Evolutionary conservation across 1,139 yeast genomes (phyloP).

Genomic region (Komagataea norvegica): DNA sequence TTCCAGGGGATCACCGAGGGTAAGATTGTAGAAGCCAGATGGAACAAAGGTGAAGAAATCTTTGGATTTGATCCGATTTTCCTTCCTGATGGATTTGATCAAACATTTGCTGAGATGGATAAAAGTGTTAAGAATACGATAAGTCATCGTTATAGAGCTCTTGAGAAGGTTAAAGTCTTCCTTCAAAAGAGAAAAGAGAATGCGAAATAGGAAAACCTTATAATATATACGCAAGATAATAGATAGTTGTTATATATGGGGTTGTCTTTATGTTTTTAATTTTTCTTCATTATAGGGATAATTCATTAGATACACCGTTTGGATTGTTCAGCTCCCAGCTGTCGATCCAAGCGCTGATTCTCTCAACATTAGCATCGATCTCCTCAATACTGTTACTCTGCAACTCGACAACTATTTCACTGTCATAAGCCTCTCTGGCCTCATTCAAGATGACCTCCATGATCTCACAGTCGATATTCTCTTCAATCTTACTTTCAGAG

Average conservation of each 20-base stretch:
- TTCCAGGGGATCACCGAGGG: slow-evolving; percentile 89
- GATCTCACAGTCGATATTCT: slow-evolving; percentile 92
- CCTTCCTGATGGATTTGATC: slow-evolving; percentile 62
- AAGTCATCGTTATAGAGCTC: slow-evolving; percentile 83
- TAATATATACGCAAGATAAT: background rate
- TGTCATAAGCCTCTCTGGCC: slow-evolving; percentile 76
- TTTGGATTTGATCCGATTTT: slow-evolving; percentile 97
- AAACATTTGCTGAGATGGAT: slow-evolving; percentile 92
- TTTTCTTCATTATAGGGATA: too few species aligned
- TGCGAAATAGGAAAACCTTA: too few species aligned
- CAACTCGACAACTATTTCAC: slow-evolving; percentile 77
- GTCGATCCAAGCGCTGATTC: slow-evolving; percentile 69
- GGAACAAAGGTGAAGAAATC: slow-evolving; percentile 56
- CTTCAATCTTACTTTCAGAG: slow-evolving; percentile 75
- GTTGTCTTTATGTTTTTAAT: slow-evolving; percentile 9
- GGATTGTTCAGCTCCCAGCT: slow-evolving; percentile 59
- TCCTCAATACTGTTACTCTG: slow-evolving; percentile 68
- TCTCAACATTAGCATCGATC: slow-evolving; percentile 71
- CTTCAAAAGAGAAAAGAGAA: slow-evolving; percentile 29
- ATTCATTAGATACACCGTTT: slow-evolving; percentile 39
- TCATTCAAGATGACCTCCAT: slow-evolving; percentile 90
- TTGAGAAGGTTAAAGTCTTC: slow-evolving; percentile 62
- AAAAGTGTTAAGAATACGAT: slow-evolving; percentile 69
- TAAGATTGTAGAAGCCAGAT: slow-evolving; percentile 57
- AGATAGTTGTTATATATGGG: background rate